Conservation (phyloP, 768 basidiomycete species). For the Auricularia sp. region DNA sequence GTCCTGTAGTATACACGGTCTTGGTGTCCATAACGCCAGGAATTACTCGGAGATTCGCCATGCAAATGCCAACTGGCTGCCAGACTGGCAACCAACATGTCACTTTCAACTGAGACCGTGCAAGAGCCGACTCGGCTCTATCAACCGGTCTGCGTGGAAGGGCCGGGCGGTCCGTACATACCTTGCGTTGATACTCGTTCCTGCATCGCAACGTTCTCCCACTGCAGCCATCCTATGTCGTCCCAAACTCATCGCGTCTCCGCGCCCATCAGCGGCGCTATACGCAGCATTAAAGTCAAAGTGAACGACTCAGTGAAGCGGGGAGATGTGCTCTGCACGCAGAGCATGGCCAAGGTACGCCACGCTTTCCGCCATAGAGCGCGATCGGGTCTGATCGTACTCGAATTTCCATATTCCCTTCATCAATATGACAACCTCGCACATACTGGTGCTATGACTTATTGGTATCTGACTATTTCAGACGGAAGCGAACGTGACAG, state of each 20-base stretch:
- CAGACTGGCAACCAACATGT: no score
- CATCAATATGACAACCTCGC: neutral
- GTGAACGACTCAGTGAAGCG: constrained; percentile 5
- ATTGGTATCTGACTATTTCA: neutral
- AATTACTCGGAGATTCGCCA: no score
- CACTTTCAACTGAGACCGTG: no score
- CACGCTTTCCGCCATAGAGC: neutral
- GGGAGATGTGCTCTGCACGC: constrained; percentile 8
- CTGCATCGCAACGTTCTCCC: neutral
- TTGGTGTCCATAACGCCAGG: no score
- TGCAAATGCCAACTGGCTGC: no score
- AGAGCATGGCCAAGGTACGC: constrained; percentile 10
- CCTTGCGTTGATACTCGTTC: neutral
- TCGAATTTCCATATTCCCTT: neutral
- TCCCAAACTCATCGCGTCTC: constrained; percentile 11
- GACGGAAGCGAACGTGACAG: constrained; percentile 9
- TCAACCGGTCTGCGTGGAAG: no score
- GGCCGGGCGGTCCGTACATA: no score
- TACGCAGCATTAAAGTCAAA: constrained; percentile 8
- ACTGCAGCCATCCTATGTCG: neutral
- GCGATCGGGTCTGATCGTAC: neutral
- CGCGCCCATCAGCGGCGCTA: constrained; percentile 7
- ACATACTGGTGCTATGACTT: no score
- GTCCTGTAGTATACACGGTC: no score
- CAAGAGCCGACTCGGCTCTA: no score